These are phyloP conservation scores for Rubia peregrina DNA, from an alignment of 305 asterid species.

Conservation along the genomic window DNA sequence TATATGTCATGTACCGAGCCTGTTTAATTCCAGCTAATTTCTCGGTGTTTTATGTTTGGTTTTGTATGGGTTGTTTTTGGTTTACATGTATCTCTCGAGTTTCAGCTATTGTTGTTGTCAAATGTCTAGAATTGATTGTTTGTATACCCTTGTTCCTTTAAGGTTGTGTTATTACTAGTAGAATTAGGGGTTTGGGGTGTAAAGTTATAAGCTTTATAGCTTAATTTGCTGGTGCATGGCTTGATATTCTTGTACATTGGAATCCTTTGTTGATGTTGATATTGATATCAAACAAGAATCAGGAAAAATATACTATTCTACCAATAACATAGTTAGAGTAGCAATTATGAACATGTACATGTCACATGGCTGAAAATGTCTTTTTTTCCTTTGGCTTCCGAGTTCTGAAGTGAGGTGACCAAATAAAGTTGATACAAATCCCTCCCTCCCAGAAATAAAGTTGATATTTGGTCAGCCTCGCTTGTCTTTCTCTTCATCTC, in stretches of 20 bases:
- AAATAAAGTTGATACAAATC: too few species aligned
- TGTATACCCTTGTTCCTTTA: constrained; percentile 6
- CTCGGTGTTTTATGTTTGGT: constrained; percentile 23
- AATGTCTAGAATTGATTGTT: constrained; percentile 25
- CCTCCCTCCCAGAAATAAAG: too few species aligned
- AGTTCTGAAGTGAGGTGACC: too few species aligned
- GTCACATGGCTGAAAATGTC: too few species aligned
- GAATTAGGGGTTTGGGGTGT: constrained; percentile 22
- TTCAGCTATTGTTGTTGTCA: constrained; percentile 16
- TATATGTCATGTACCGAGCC: neutral
- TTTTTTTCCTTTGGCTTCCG: too few species aligned
- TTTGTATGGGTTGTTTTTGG: constrained; percentile 27
- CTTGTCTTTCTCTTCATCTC: too few species aligned
- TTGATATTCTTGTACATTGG: constrained; percentile 16
- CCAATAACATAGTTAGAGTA: neutral
- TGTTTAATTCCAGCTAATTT: constrained; percentile 41
- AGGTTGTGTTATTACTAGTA: constrained; percentile 10
- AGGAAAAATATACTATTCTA: neutral
- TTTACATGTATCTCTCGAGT: constrained; percentile 23
- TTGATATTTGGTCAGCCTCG: too few species aligned
- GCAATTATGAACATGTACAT: constrained; percentile 1
- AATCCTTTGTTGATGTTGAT: constrained; percentile 4
- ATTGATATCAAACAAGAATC: too few species aligned
- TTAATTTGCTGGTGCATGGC: constrained; percentile 24
- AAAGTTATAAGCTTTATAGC: constrained; percentile 11